Conservation (phyloP, 1,139 yeast genomes). For the Candida sojae region DNA sequence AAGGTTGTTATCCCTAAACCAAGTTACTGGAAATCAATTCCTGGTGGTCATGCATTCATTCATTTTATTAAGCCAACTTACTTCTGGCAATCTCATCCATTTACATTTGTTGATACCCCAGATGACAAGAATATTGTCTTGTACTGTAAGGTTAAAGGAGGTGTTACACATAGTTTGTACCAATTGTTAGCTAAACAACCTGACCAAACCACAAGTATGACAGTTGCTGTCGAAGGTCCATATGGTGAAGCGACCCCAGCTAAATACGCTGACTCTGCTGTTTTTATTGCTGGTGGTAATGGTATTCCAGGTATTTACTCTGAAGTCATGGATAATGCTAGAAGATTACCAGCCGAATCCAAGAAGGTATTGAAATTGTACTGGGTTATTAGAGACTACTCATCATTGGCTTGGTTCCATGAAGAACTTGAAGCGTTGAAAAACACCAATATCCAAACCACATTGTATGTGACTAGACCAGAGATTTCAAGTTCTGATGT, state of each 20-base stretch:
- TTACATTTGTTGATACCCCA: constrained; percentile 22
- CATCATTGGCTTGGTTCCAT: constrained; percentile 50
- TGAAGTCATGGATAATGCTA: constrained; percentile 33
- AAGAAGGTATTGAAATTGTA: constrained; percentile 43
- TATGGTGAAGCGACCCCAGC: constrained; percentile 38
- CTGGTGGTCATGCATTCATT: constrained; percentile 56
- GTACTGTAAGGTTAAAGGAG: constrained; percentile 37
- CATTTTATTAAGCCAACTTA: constrained; percentile 38
- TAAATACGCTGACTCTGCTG: constrained; percentile 30
- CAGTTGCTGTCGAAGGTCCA: constrained; percentile 43
- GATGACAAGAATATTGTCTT: constrained; percentile 20
- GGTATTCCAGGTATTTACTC: constrained; percentile 47
- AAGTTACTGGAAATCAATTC: constrained; percentile 38
- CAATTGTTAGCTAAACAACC: constrained; percentile 30
- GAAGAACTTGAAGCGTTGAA: constrained; percentile 45
- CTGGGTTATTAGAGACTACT: constrained; percentile 55
- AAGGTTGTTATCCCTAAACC: constrained; percentile 44
- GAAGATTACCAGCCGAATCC: constrained; percentile 44
- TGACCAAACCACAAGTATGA: constrained; percentile 23
- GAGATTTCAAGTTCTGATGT: background rate
- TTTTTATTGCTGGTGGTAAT: constrained; percentile 47
- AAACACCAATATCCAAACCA: constrained; percentile 30
- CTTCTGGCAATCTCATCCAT: constrained; percentile 47
- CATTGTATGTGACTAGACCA: constrained; percentile 49
- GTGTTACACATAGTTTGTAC: constrained; percentile 36